Evolutionary conservation across 805 yeast genomes (phyloP), one percentile per base, ranked within the genome.

Genomic region (Clavispora phyllophila): DNA sequence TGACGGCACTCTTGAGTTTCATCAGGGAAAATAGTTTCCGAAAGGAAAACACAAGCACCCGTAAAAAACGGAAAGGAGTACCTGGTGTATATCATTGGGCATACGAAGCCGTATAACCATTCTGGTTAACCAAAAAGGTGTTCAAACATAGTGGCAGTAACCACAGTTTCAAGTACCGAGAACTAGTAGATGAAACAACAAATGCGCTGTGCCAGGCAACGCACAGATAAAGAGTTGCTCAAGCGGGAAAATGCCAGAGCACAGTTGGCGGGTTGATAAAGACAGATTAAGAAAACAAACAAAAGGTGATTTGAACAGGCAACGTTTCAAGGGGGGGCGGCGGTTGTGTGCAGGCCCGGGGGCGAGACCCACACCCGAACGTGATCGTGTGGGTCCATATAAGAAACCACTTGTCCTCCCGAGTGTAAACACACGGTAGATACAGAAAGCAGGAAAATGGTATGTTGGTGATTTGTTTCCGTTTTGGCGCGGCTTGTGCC

Each of bases 261-360:
- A 27, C 9, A 7, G 17, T 8, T 3, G n/a, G 17, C 31, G 17
- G 8, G 15, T 14, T n/a, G 31, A 27, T 27, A 14, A 14, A n/a
- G 17, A 27, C 17, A 27, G n/a, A 27, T 6, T 8, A 14, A 27
- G 17, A 27, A 9, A 14, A 14, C 17, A 27, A n/a, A 14, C 7
- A 27, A 27, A 14, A 12, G 6, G 8, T 7, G 14, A 27, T n/a
- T n/a, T 8, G 17, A 27, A 27, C 15, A 27, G 17, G 17, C 15
- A n/a, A 27, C 31, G 31, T n/a, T 27, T 29, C 33, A 29, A 29
- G 33, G 32, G 28, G 34, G 36, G 31, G 29, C 36, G 28, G 8
- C 36, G 6, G n/a, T n/a, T n/a, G 19, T 9, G 17, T 38, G 35
- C 27, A 38, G 32, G 20, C 13, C 41, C 25, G 41, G 33, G 29